Evolutionary conservation across 2,329 filamentous ascomycete species (phyloP).

Genomic region (Delphinella strobiligena): DNA sequence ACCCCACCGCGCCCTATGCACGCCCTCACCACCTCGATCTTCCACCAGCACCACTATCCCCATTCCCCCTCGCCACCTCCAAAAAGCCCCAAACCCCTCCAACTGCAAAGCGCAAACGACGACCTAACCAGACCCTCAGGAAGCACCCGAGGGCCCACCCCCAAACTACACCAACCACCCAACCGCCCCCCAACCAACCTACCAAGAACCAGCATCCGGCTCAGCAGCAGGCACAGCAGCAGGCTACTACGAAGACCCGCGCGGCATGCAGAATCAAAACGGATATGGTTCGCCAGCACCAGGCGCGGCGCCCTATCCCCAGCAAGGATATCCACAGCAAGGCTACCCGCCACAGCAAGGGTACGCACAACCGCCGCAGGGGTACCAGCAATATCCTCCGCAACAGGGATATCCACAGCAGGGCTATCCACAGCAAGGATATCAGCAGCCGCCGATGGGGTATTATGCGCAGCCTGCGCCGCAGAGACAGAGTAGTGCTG

Average conservation of each 20-base stretch:
- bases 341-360: constrained; percentile 10
- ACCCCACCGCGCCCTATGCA: too few species aligned
- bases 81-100: too few species aligned
- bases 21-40: too few species aligned
- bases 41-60: too few species aligned
- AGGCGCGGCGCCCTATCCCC: not conserved
- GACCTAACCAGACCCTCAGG: constrained; percentile 6
- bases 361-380: constrained; percentile 1
- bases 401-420: constrained; percentile 26
- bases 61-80: too few species aligned
- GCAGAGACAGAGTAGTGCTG: constrained; percentile 14
- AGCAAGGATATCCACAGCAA: constrained; percentile 6
- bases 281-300: constrained; percentile 11
- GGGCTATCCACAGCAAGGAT: constrained; percentile 17
- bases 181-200: constrained; percentile 9
- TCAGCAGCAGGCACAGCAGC: constrained; percentile 5
- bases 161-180: constrained; percentile 15
- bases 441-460: constrained; percentile 21
- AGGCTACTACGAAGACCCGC: constrained; percentile 9
- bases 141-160: constrained; percentile 13
- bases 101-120: too few species aligned
- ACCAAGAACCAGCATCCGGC: constrained; percentile 13
- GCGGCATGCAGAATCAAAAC: constrained; percentile 8
- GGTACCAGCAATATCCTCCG: constrained; percentile 10
- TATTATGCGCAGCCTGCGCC: constrained; percentile 26